Evolutionary conservation across 257 asterid genomes (phyloP), one percentile per base, ranked within the genome.

Genomic region (Penstemon newberryi): DNA sequence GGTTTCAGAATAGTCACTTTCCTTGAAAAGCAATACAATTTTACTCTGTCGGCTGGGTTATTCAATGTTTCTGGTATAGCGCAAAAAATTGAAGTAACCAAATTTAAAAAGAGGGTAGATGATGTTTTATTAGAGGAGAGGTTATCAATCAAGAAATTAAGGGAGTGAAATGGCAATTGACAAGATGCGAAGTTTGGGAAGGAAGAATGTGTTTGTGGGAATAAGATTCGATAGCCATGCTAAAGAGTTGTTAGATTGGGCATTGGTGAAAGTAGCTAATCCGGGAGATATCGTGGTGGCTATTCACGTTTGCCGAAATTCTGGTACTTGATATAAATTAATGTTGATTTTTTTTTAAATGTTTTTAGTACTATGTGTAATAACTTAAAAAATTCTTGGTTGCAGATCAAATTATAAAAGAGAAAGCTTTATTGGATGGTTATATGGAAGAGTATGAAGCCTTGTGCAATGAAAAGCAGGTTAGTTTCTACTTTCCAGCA

Each of bases 221-320:
- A 69, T 91, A 64, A 76, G 87, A 64, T 81, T 91, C 53, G 99
- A 94, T 70, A 83, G 72, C 4, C 83, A 81, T 63, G 79, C 84
- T 41, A 81, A 70, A 61, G 96, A 89, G 81, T 73, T 94, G 78
- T 74, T 94, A 55, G 92, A 91, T 74, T 91, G 96, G 99, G 93
- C 98, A 39, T 25, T 94, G 73, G 84, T 85, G 60, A 94, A 89
- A 79, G 94, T 87, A 25, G 96, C 96, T 43, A 82, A 86, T 67
- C 81, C 90, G 0, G 98, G 99, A 47, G 96, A 91, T 70, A 70
- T 66, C 10, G 93, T 94, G 3, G 72, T 85, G 64, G 99, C 98
- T 7, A 60, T 94, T 78, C 98, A 91, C 72, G 88, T 94, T 71
- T 86, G 95, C 83, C 70, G 83, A 73, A 83, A 80, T 67, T 83